These are phyloP conservation scores for Vitellaria paradoxa DNA, from an alignment of 179 eudicot genomes.

Conservation along the genomic window DNA sequence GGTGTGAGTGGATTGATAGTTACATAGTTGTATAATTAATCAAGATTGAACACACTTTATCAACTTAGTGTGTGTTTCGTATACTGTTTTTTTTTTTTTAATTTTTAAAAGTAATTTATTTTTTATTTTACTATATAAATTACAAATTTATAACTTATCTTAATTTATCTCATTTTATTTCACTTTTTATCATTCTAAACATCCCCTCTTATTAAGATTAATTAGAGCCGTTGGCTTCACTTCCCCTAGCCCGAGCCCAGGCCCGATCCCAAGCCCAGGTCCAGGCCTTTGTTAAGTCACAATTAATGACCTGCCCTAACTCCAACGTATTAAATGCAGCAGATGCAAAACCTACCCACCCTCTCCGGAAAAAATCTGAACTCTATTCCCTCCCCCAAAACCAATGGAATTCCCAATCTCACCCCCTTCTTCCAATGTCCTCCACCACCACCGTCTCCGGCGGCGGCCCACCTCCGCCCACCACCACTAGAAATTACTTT, in stretches of 20 bases:
- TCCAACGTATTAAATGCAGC: conserved; percentile 12
- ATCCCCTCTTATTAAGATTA: too few species aligned
- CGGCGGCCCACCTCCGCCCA: conserved; percentile 17
- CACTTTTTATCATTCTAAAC: too few species aligned
- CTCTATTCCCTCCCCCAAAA: not conserved
- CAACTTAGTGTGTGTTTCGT: too few species aligned
- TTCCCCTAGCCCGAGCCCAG: not conserved
- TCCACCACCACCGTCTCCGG: conserved; percentile 18
- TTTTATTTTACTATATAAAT: too few species aligned
- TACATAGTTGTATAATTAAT: too few species aligned
- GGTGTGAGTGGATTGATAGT: too few species aligned
- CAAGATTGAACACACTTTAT: too few species aligned
- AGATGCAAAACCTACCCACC: conserved; percentile 27
- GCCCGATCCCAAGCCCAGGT: not conserved
- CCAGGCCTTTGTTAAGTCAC: not conserved
- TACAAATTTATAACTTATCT: too few species aligned
- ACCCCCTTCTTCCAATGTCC: conserved; percentile 9
- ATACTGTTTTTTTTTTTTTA: too few species aligned
- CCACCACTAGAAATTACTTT: conserved; percentile 23
- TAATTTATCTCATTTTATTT: too few species aligned
- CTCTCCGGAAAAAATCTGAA: conserved; percentile 8
- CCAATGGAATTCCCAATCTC: not conserved
- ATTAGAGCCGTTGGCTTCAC: too few species aligned
- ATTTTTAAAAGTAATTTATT: too few species aligned
- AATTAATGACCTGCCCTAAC: conserved; percentile 14